Conservation (phyloP, 1,284 basidiomycete species). For the Cryptococcus sp. region DNA sequence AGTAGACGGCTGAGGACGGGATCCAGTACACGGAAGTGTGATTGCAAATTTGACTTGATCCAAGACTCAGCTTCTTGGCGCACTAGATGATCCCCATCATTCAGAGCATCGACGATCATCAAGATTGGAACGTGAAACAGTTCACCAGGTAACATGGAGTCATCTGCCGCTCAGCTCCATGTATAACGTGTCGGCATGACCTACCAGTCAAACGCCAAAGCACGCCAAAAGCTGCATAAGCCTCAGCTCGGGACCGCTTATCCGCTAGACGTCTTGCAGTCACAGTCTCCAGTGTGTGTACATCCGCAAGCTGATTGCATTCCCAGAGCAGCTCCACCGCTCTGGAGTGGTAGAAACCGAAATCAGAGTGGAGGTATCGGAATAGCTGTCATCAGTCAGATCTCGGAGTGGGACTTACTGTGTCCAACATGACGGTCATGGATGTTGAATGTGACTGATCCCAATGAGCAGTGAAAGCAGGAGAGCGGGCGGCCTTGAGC, state of each 20-base stretch:
- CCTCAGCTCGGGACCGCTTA: slow-evolving; percentile 40
- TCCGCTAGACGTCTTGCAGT: slow-evolving; percentile 51
- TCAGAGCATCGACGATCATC: slow-evolving; percentile 76
- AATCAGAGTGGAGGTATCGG: slow-evolving; percentile 65
- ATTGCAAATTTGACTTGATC: slow-evolving; percentile 90
- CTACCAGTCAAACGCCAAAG: slow-evolving; percentile 84
- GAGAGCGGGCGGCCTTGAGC: slow-evolving; percentile 49
- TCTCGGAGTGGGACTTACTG: slow-evolving; percentile 11
- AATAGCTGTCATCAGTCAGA: slow-evolving; percentile 56
- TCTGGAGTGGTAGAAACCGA: slow-evolving; percentile 71
- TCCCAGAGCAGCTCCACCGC: slow-evolving; percentile 82
- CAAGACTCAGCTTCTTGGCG: slow-evolving; percentile 83
- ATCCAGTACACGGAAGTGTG: slow-evolving; percentile 81
- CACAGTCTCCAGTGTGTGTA: slow-evolving; percentile 58
- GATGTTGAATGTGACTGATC: slow-evolving; percentile 19
- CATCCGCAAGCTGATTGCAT: slow-evolving; percentile 35
- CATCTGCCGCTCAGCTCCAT: slow-evolving; percentile 57
- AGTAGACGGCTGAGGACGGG: slow-evolving; percentile 76
- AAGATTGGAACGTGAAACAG: slow-evolving; percentile 79
- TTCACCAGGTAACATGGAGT: slow-evolving; percentile 71
- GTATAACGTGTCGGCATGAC: neutral
- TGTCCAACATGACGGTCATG: slow-evolving; percentile 30
- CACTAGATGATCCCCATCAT: slow-evolving; percentile 65
- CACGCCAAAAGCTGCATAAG: slow-evolving; percentile 83
- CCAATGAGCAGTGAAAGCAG: slow-evolving; percentile 19